Evolutionary conservation across 1,139 yeast genomes (phyloP).

Genomic region (Zhuliangozyma parablackwelliae): DNA sequence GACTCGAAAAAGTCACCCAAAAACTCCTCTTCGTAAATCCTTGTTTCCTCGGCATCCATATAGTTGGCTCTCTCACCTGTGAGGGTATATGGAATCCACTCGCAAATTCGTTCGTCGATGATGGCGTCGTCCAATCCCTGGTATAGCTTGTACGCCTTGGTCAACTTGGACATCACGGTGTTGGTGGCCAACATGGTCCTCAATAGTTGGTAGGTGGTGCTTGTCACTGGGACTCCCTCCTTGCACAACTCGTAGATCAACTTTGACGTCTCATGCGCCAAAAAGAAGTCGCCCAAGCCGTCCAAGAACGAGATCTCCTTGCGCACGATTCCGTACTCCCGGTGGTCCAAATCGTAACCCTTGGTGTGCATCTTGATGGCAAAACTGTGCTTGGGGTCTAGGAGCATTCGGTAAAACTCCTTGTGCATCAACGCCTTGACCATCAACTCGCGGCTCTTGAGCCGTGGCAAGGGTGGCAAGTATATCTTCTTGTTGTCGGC

Average conservation of each 20-base stretch:
- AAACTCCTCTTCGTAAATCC: constrained; percentile 40
- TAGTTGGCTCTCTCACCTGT: constrained; percentile 14
- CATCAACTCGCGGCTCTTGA: constrained; percentile 26
- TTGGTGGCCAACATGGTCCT: constrained; percentile 38
- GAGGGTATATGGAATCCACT: constrained; percentile 23
- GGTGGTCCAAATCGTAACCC: constrained; percentile 13
- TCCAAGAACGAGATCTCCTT: constrained; percentile 41
- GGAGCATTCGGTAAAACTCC: constrained; percentile 33
- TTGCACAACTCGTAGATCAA: constrained; percentile 26
- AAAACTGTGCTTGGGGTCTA: constrained; percentile 27
- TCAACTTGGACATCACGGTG: constrained; percentile 34
- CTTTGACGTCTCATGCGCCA: constrained; percentile 37
- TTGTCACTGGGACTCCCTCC: constrained; percentile 7
- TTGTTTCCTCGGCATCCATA: constrained; percentile 17
- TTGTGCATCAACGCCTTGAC: constrained; percentile 39
- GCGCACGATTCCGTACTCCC: constrained; percentile 22
- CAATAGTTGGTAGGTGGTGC: constrained; percentile 27
- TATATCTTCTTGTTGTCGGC: constrained; percentile 20
- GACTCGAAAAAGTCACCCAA: constrained; percentile 44
- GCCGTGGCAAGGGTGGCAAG: constrained; percentile 35
- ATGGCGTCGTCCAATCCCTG: constrained; percentile 30
- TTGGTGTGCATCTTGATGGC: constrained; percentile 19
- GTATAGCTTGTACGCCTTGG: constrained; percentile 35
- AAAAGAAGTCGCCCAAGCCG: constrained; percentile 42
- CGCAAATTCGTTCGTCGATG: constrained; percentile 15